Evolutionary conservation across 2,329 filamentous ascomycete species (phyloP), one percentile per base, ranked within the genome.

Genomic region (Botrytis pseudocinerea): DNA sequence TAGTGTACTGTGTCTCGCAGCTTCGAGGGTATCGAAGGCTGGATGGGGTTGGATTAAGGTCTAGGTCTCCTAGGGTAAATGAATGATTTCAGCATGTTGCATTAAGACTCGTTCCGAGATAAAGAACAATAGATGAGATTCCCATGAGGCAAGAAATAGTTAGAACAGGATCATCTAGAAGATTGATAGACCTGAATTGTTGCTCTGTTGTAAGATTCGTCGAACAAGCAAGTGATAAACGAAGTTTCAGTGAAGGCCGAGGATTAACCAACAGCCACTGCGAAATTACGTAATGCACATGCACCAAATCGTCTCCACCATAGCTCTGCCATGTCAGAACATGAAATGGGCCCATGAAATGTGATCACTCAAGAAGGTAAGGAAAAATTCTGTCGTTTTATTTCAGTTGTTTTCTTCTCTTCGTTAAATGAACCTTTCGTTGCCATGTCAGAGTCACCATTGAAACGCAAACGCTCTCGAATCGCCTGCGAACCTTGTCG

Each of bases 401-500:
- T 12, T 22, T 68, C 9, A 54, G 38, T 5, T 48, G 20, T 57
- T 25, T 12, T 12, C 1, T 40, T 66, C 5, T 57, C 4, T 35
- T 14, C 12, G 20, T 44, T 20, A 9, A 2, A 20, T 35, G 12
- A 57, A 48, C 16, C 7, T n/a, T 8, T 25, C 25, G 9, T 28
- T 5, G 0, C 25, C 9, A 69, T 69, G 65, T 2, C 48, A 9
- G 48, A 57, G 10, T 4, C 64, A 42, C 28, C 40, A 35, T 46
- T 70, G 16, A 70, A 70, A 25, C 68, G 68, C 10, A 70, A 70
- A 70, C 51, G 68, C 28, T 57, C 68, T 32, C 51, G 57, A n/a
- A 57, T 71, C 42, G 69, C 69, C n/a, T 71, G 69, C 38, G 69
- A 65, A 51, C 60, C 69, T n/a, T 66, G 69, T 28, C 61, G 69